These are phyloP conservation scores for Eragrostis tef DNA, from an alignment of 202 grass and related monocot species.

Conservation along the genomic window DNA sequence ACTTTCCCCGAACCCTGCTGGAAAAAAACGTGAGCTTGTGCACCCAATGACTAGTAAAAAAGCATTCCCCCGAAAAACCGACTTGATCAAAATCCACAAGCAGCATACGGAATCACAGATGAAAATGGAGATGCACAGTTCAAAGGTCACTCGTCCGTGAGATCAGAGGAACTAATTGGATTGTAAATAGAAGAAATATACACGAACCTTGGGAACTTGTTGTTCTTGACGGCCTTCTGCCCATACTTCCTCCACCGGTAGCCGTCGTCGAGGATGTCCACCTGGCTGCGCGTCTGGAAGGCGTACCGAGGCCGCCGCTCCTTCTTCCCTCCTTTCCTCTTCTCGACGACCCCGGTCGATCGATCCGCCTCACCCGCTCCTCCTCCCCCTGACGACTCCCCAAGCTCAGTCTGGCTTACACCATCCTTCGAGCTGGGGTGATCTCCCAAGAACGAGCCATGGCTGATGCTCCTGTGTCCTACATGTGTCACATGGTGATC, in stretches of 20 bases:
- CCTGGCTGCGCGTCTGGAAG: constrained; percentile 93
- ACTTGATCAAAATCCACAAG: neutral
- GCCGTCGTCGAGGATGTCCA: constrained; percentile 94
- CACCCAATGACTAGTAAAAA: neutral
- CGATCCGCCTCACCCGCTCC: constrained; percentile 28
- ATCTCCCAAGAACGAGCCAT: constrained; percentile 41
- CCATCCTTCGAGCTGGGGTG: constrained; percentile 39
- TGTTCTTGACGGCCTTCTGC: constrained; percentile 97
- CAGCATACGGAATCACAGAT: neutral
- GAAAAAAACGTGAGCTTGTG: neutral
- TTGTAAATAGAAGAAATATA: too few species aligned
- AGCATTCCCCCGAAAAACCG: neutral
- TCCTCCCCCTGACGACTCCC: constrained; percentile 36
- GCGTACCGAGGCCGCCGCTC: constrained; percentile 70
- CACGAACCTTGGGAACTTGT: constrained; percentile 77
- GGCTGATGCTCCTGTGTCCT: neutral
- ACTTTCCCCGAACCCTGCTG: constrained; percentile 35
- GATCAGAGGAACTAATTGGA: neutral
- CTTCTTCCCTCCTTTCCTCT: constrained; percentile 76
- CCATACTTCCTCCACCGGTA: constrained; percentile 99
- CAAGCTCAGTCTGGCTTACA: constrained; percentile 9
- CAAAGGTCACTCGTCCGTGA: neutral
- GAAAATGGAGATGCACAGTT: neutral
- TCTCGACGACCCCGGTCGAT: neutral
- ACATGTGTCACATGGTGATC: neutral